Conservation (phyloP, 2,329 filamentous ascomycete genomes). For the Chaetoscypha palmicola region DNA sequence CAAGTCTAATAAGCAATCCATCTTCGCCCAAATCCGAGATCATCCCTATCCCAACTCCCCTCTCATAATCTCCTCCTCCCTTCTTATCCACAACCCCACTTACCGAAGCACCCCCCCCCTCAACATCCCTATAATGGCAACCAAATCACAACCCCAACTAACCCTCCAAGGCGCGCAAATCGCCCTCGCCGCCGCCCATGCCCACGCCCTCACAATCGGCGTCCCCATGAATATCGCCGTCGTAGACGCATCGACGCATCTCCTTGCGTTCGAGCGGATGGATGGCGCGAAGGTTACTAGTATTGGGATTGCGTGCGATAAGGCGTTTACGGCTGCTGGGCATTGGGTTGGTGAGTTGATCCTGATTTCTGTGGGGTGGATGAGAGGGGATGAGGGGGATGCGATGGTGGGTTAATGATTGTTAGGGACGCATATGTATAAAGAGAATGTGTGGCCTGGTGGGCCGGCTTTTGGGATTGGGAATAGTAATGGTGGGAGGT, state of each 20-base stretch:
- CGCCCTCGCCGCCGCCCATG: constrained; percentile 22
- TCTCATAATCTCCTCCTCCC: too few relatives aligned
- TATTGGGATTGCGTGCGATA: constrained; percentile 28
- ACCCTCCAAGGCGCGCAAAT: constrained; percentile 24
- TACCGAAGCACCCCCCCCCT: too few relatives aligned
- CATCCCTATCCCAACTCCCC: too few relatives aligned
- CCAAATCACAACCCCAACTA: constrained; percentile 20
- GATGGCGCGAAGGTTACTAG: constrained; percentile 18
- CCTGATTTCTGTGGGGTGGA: background rate
- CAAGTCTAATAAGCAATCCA: too few relatives aligned
- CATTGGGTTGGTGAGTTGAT: constrained; percentile 35
- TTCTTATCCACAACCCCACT: too few relatives aligned
- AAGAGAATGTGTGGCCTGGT: constrained; percentile 1
- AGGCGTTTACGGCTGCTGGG: constrained; percentile 50
- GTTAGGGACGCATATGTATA: background rate
- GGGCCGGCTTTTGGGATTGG: constrained; percentile 31
- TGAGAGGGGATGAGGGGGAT: background rate
- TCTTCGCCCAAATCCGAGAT: too few relatives aligned
- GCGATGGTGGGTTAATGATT: background rate
- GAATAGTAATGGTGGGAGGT: constrained; percentile 45
- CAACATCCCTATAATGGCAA: constrained; percentile 13
- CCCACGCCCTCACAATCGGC: constrained; percentile 20
- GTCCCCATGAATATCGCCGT: constrained; percentile 27
- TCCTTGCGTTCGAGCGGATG: constrained; percentile 25
- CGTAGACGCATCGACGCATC: constrained; percentile 25